Percentiles rank a stretch among this genome's conserved stretches.
These are phyloP conservation scores for Globisporangium heterothallicum DNA, from an alignment of 352 stramenopile species.

Conservation along the genomic window DNA sequence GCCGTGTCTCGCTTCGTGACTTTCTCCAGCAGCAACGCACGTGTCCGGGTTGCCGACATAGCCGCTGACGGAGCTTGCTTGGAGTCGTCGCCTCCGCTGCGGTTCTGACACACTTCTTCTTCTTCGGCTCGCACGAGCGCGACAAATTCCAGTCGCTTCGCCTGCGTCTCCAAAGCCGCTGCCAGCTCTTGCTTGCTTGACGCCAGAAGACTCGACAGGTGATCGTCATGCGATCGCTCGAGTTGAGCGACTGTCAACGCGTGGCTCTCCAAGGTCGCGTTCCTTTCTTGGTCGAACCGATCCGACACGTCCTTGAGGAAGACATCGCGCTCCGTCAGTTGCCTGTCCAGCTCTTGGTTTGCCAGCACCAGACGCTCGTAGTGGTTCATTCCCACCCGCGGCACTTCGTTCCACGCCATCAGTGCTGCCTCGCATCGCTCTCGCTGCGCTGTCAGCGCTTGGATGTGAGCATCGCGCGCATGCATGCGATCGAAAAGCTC, in stretches of 20 bases:
- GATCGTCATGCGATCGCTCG: background rate
- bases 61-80: background rate
- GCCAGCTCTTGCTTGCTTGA: conserved; percentile 15
- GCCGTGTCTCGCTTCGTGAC: conserved; percentile 55
- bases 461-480: background rate
- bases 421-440: conserved; percentile 1
- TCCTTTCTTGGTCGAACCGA: background rate
- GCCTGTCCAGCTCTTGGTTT: background rate
- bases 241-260: background rate
- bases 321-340: background rate
- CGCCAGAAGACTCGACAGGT: background rate
- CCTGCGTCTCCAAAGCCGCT: conserved; percentile 34
- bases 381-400: background rate
- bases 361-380: background rate
- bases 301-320: background rate
- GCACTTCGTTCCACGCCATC: conserved; percentile 8
- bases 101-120: too few relatives aligned
- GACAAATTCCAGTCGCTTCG: conserved; percentile 40
- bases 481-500: conserved; percentile 3
- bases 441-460: background rate
- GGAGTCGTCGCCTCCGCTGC: background rate
- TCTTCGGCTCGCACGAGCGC: conserved; percentile 17
- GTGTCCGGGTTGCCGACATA: conserved; percentile 14
- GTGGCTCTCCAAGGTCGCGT: conserved; percentile 1
- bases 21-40: conserved; percentile 37